Conservation (phyloP, 2,329 filamentous ascomycete species). For the Penicillium janthinellum region DNA sequence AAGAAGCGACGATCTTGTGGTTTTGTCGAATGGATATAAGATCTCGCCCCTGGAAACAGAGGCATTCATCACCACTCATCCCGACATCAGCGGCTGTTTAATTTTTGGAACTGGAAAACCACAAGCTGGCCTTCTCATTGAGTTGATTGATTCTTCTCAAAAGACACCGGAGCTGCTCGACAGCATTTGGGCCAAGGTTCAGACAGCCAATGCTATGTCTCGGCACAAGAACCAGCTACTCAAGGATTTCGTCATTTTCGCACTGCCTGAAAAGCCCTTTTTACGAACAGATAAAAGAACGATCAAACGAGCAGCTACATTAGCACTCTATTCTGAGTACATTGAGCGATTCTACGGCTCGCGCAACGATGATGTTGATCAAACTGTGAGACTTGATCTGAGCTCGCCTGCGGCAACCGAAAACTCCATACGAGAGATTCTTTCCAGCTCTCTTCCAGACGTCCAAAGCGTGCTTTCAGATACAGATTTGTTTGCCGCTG, state of each 20-base stretch:
- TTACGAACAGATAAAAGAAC: conserved; percentile 7
- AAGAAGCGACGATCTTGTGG: conserved; percentile 28
- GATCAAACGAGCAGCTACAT: conserved; percentile 3
- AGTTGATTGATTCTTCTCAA: conserved; percentile 10
- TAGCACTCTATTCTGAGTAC: conserved; percentile 3
- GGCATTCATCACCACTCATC: conserved; percentile 18
- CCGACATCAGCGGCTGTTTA: conserved; percentile 16
- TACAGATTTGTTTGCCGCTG: conserved; percentile 2
- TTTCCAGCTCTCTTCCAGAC: conserved; percentile 2
- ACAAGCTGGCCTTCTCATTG: conserved; percentile 21
- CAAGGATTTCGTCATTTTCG: conserved; percentile 5
- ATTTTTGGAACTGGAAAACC: conserved; percentile 22
- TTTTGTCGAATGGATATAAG: conserved; percentile 26
- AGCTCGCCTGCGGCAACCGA: background rate
- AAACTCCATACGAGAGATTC: conserved; percentile 1
- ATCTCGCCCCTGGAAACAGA: conserved; percentile 22
- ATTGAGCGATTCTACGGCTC: conserved; percentile 7
- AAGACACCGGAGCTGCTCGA: conserved; percentile 2
- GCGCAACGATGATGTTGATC: conserved; percentile 4
- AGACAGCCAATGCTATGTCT: conserved; percentile 4
- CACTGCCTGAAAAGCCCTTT: conserved; percentile 3
- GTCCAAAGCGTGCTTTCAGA: conserved; percentile 1
- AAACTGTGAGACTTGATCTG: conserved; percentile 2
- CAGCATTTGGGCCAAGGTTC: conserved; percentile 5
- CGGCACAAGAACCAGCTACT: conserved; percentile 6